Conservation (phyloP, 495 filamentous ascomycete species). For the Endocarpon pusillum region DNA sequence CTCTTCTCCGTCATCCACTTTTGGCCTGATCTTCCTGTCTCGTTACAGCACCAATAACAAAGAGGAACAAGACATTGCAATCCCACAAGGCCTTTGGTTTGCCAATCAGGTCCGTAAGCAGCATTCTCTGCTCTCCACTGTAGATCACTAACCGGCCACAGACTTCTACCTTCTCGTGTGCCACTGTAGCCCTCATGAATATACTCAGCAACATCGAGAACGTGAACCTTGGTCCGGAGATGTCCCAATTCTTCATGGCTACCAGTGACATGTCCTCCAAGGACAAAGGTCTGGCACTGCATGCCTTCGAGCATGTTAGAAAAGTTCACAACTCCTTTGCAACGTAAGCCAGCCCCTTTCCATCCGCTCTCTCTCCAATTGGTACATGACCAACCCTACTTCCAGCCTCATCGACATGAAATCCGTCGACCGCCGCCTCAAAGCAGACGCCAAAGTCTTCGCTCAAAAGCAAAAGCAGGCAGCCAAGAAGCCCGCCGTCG, state of each 20-base stretch:
- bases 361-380: neutral
- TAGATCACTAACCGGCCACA: conserved; percentile 15
- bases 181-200: conserved; percentile 74
- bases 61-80: conserved; percentile 36
- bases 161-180: conserved; percentile 71
- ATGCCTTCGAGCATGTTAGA: conserved; percentile 57
- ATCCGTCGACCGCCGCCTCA: conserved; percentile 52
- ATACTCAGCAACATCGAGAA: conserved; percentile 69
- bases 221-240: conserved; percentile 46
- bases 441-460: conserved; percentile 36
- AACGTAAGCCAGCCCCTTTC: conserved; percentile 30
- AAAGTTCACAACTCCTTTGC: conserved; percentile 75
- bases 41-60: conserved; percentile 46
- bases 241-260: conserved; percentile 51
- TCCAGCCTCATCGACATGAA: conserved; percentile 50
- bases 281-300: conserved; percentile 59
- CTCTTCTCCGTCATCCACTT: neutral
- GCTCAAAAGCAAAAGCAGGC: conserved; percentile 23
- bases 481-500: too few relatives aligned
- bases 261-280: conserved; percentile 50
- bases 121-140: neutral
- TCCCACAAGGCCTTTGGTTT: conserved; percentile 71
- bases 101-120: conserved; percentile 60
- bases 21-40: conserved; percentile 68
- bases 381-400: conserved; percentile 1